Percentiles rank a stretch among this genome's conserved stretches.
Evolutionary conservation across 495 filamentous ascomycete species (phyloP).

Genomic region (Poronia punctata): DNA sequence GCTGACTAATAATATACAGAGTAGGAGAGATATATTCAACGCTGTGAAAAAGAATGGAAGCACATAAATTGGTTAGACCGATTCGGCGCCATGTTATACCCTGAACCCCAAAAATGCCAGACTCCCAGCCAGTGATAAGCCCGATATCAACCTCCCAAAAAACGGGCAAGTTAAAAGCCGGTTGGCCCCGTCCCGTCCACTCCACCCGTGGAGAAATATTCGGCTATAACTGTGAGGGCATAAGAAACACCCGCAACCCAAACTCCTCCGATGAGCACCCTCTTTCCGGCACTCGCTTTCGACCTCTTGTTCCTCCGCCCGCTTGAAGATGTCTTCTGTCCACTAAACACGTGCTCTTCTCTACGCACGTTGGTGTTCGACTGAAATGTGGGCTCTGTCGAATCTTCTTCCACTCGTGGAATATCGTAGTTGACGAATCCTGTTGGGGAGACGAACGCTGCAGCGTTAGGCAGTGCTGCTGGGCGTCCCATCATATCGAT

Average conservation of each 20-base stretch:
- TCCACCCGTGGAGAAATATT: slow-evolving; percentile 59
- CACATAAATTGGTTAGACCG: too few species aligned
- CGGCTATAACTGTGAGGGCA: slow-evolving; percentile 58
- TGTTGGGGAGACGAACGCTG: slow-evolving; percentile 49
- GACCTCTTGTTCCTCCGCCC: slow-evolving; percentile 23
- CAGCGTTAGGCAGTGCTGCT: slow-evolving; percentile 31
- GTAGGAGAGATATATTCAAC: too few species aligned
- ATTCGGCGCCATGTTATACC: too few species aligned
- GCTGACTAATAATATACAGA: too few species aligned
- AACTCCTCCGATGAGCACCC: slow-evolving; percentile 48
- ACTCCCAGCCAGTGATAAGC: slow-evolving; percentile 2
- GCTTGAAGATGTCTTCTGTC: slow-evolving; percentile 22
- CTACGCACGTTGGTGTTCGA: slow-evolving; percentile 45
- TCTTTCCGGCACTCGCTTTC: slow-evolving; percentile 34
- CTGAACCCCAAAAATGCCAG: too few species aligned
- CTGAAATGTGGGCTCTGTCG: slow-evolving; percentile 25
- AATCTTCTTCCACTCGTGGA: slow-evolving; percentile 22
- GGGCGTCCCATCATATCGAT: slow-evolving; percentile 48
- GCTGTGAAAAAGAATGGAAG: too few species aligned
- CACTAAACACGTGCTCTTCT: slow-evolving; percentile 53
- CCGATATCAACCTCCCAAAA: too few species aligned
- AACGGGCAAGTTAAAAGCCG: slow-evolving; percentile 40
- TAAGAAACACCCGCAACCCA: slow-evolving; percentile 60
- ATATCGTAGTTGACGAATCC: slow-evolving; percentile 52
- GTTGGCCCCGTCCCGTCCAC: slow-evolving; percentile 46